Evolutionary conservation across 1,284 basidiomycete species (phyloP).

Genomic region (Ustilago crameri): DNA sequence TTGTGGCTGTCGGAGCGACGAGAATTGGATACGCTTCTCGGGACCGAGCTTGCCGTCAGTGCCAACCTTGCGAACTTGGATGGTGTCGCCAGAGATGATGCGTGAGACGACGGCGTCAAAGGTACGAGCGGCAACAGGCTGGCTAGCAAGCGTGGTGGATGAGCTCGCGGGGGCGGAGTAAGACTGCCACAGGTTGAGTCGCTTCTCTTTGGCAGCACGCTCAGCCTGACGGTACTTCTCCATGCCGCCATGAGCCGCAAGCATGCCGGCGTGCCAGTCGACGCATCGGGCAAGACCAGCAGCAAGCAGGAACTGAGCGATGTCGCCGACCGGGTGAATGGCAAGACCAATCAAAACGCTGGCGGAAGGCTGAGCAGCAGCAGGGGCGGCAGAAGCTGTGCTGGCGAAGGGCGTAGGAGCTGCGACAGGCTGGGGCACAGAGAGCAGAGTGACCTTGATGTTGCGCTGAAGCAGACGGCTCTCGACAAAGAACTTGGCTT

Average conservation of each 20-base stretch:
- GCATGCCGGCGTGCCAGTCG: conserved; percentile 97
- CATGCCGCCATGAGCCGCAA: conserved; percentile 73
- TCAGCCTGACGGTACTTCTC: conserved; percentile 82
- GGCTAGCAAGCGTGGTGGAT: conserved; percentile 34
- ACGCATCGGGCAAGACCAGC: conserved; percentile 90
- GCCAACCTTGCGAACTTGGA: conserved; percentile 70
- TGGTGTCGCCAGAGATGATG: conserved; percentile 91
- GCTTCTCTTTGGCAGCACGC: conserved; percentile 83
- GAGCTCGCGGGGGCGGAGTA: conserved; percentile 59
- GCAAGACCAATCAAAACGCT: conserved; percentile 88
- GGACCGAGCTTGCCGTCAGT: conserved; percentile 70
- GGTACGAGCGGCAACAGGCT: conserved; percentile 45
- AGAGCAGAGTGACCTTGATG: conserved; percentile 87
- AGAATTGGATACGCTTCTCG: conserved; percentile 88
- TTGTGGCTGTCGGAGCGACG: conserved; percentile 80
- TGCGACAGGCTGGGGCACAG: conserved; percentile 76
- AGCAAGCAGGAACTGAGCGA: conserved; percentile 86
- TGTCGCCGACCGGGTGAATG: conserved; percentile 91
- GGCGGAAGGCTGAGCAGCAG: conserved; percentile 69
- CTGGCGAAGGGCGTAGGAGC: conserved; percentile 76
- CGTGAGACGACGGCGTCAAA: conserved; percentile 83
- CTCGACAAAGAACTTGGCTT: conserved; percentile 96
- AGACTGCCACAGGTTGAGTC: conserved; percentile 81
- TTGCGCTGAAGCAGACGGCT: conserved; percentile 87
- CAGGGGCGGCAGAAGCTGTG: conserved; percentile 73